These are phyloP conservation scores for Calonectria montana DNA, from an alignment of 2,329 filamentous ascomycete genomes.

Conservation along the genomic window DNA sequence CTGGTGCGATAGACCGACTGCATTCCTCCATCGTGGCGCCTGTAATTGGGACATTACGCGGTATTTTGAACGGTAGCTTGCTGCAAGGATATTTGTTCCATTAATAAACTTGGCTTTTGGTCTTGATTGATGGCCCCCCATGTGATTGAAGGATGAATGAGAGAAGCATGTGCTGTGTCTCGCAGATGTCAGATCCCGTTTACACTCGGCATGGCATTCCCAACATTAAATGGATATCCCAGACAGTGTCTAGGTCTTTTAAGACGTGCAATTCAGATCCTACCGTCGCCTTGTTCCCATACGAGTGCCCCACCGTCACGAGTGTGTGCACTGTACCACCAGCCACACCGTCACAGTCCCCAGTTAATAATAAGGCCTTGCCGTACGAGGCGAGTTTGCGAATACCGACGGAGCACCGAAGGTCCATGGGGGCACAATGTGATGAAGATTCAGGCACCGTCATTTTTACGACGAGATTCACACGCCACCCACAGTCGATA, in stretches of 20 bases:
- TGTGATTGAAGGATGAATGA: neutral
- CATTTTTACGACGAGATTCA: neutral
- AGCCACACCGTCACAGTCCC: neutral
- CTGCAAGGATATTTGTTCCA: too few species aligned
- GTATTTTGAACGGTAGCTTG: neutral
- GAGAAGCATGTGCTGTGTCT: neutral
- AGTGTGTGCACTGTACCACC: slow-evolving; percentile 1
- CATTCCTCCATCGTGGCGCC: neutral
- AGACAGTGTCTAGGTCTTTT: neutral
- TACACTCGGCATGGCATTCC: neutral
- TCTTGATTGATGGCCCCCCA: neutral
- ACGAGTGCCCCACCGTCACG: neutral
- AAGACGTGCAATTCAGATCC: neutral
- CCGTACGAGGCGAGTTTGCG: slow-evolving; percentile 24
- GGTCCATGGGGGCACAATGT: slow-evolving; percentile 14
- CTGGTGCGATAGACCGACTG: neutral
- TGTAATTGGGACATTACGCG: too few species aligned
- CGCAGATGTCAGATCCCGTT: too few species aligned
- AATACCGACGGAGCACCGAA: slow-evolving; percentile 42
- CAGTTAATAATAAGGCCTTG: neutral
- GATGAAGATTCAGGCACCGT: slow-evolving; percentile 21
- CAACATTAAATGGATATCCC: neutral
- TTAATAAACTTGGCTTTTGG: neutral
- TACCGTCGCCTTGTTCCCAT: neutral
- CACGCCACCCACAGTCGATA: slow-evolving; percentile 12